These are phyloP conservation scores for Beauveria varroae DNA, from an alignment of 2,329 filamentous ascomycete species.

Conservation along the genomic window DNA sequence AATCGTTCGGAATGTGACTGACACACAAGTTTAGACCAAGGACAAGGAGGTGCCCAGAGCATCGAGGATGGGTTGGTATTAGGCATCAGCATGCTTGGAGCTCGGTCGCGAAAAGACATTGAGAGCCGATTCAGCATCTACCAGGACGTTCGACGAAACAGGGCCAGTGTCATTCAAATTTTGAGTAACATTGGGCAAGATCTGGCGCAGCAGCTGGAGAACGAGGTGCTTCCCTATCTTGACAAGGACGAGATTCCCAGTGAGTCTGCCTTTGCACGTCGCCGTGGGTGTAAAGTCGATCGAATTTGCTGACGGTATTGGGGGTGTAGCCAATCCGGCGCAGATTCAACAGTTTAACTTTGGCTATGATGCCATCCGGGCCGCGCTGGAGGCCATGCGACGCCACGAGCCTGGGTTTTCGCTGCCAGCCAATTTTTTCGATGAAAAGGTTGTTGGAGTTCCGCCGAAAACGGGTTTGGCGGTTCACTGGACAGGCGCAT, in stretches of 20 bases:
- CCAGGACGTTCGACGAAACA: constrained; percentile 18
- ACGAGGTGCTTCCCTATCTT: constrained; percentile 22
- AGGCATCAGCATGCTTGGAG: constrained; percentile 21
- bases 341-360: constrained; percentile 15
- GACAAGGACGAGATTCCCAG: constrained; percentile 23
- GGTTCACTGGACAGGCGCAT: not conserved
- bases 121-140: constrained; percentile 19
- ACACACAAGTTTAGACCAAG: constrained; percentile 25
- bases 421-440: constrained; percentile 18
- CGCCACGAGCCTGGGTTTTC: constrained; percentile 14
- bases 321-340: not conserved
- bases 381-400: constrained; percentile 15
- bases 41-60: constrained; percentile 28
- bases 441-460: constrained; percentile 13
- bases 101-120: constrained; percentile 16
- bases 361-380: constrained; percentile 16
- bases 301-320: not conserved
- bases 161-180: constrained; percentile 30
- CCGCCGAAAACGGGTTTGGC: not conserved
- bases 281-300: too few species aligned
- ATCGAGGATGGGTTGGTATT: constrained; percentile 30
- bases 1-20: not conserved
- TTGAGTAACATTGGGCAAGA: constrained; percentile 31
- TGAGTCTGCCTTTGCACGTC: constrained; percentile 12
- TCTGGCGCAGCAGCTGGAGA: constrained; percentile 20